phyloP scores from a whole-genome alignment of 176 grass and related monocot species.

The Musa troglodytarum region DNA sequence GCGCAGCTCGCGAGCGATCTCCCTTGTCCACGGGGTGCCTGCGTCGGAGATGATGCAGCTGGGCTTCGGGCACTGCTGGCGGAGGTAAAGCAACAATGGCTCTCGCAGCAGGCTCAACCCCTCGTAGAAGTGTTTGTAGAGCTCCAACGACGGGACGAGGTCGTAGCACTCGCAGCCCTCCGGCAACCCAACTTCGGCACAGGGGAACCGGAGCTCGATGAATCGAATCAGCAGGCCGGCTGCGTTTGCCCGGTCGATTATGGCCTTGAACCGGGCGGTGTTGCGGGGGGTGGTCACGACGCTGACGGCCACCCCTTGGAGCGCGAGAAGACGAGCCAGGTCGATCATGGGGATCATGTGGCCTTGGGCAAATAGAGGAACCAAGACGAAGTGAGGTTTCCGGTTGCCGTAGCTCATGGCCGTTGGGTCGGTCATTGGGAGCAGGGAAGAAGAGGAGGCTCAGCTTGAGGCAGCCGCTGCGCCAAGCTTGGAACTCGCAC shows the following conservation, averaged over 20 bases:
- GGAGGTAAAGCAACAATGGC: conserved; percentile 28
- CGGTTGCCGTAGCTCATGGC: not conserved
- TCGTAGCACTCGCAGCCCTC: conserved; percentile 35
- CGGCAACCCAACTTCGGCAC: conserved; percentile 26
- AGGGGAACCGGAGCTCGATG: conserved; percentile 23
- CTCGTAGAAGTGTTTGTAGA: conserved; percentile 13
- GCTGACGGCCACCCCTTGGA: conserved; percentile 12
- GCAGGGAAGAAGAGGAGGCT: too few species aligned
- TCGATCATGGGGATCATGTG: conserved; percentile 33
- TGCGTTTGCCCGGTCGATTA: conserved; percentile 1
- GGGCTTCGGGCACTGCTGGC: not conserved
- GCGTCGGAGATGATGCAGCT: conserved; percentile 33
- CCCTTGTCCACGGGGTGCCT: conserved; percentile 26
- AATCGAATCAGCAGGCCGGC: conserved; percentile 19
- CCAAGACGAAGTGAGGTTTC: conserved; percentile 27
- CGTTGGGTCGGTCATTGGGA: not conserved
- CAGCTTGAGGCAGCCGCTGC: too few species aligned
- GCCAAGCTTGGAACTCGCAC: too few species aligned
- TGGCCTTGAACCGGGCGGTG: conserved; percentile 12
- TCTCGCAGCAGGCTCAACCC: conserved; percentile 24
- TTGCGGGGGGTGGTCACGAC: conserved; percentile 31
- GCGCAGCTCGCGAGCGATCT: conserved; percentile 21
- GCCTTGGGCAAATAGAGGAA: conserved; percentile 26
- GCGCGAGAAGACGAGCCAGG: conserved; percentile 20
- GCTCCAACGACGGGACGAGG: not conserved